Evolutionary conservation across 2,329 filamentous ascomycete species (phyloP).

Genomic region (Aspergillus sp.): DNA sequence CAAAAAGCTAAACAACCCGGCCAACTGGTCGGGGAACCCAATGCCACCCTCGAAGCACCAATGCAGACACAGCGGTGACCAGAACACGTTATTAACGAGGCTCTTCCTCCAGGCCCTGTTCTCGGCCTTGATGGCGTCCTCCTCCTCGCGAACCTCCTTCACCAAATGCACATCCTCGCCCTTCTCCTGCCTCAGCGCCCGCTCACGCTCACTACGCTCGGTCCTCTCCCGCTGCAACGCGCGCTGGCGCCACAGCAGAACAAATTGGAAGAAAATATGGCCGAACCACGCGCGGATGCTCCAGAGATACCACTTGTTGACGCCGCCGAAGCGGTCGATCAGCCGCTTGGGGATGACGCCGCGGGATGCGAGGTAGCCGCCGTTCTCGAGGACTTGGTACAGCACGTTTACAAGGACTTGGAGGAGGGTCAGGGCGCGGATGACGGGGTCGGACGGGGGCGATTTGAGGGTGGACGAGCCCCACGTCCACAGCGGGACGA

Average conservation of each 20-base stretch:
- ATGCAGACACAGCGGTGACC: conserved; percentile 74
- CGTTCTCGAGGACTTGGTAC: conserved; percentile 78
- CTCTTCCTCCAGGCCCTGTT: conserved; percentile 52
- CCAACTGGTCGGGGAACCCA: conserved; percentile 46
- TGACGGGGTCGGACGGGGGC: conserved; percentile 34
- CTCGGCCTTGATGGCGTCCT: conserved; percentile 21
- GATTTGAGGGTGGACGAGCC: conserved; percentile 53
- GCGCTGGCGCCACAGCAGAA: conserved; percentile 48
- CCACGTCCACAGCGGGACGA: conserved; percentile 70
- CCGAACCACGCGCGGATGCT: conserved; percentile 72
- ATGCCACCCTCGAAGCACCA: conserved; percentile 65
- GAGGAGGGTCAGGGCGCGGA: conserved; percentile 50
- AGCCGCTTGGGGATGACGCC: conserved; percentile 50
- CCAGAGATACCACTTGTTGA: conserved; percentile 57
- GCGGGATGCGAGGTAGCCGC: conserved; percentile 65
- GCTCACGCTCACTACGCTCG: conserved; percentile 4
- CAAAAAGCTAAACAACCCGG: conserved; percentile 50
- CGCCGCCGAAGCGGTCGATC: conserved; percentile 39
- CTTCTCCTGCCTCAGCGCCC: neutral
- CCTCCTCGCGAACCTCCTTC: conserved; percentile 16
- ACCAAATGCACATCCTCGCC: conserved; percentile 4
- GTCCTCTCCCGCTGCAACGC: conserved; percentile 22
- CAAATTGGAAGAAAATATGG: conserved; percentile 68
- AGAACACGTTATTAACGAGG: conserved; percentile 60
- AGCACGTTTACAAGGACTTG: conserved; percentile 59